Conservation (phyloP, 1,139 yeast species). For the Scheffersomyces illinoinensis region DNA sequence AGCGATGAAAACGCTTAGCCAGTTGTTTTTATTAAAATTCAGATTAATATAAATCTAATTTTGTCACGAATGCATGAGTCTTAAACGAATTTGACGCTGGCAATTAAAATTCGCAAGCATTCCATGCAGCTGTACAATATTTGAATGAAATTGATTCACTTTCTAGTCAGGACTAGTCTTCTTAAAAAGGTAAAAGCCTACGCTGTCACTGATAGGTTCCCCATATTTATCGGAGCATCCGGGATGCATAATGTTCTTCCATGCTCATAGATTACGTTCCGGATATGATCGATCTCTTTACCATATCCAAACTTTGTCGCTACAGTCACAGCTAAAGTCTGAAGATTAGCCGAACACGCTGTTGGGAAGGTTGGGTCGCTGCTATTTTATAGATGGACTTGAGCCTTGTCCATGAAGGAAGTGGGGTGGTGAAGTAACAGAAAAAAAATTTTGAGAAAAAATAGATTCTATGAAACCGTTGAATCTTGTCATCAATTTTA, state of each 20-base stretch:
- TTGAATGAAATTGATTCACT: background rate
- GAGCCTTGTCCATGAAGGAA: background rate
- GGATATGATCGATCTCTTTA: background rate
- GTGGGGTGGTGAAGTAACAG: background rate
- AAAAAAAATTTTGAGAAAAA: background rate
- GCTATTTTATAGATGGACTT: background rate
- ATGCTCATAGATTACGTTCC: background rate
- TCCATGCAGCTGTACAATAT: background rate
- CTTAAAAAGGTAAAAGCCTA: background rate
- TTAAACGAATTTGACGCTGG: background rate
- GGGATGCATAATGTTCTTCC: background rate
- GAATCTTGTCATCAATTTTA: background rate
- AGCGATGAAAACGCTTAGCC: background rate
- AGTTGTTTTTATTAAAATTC: background rate
- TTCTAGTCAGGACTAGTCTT: background rate
- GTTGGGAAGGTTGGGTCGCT: background rate
- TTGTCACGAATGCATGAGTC: background rate
- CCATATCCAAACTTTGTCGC: no score
- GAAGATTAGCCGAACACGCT: background rate
- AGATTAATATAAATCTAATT: background rate
- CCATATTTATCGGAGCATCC: background rate
- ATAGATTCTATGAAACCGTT: background rate
- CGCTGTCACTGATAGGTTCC: background rate
- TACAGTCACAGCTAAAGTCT: background rate
- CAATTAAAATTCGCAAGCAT: background rate